A percentile compares a stretch with the other conserved stretches of the same genome.
Evolutionary conservation across 2,329 filamentous ascomycete genomes (phyloP).

Genomic region (Trichoderma semiorbis): DNA sequence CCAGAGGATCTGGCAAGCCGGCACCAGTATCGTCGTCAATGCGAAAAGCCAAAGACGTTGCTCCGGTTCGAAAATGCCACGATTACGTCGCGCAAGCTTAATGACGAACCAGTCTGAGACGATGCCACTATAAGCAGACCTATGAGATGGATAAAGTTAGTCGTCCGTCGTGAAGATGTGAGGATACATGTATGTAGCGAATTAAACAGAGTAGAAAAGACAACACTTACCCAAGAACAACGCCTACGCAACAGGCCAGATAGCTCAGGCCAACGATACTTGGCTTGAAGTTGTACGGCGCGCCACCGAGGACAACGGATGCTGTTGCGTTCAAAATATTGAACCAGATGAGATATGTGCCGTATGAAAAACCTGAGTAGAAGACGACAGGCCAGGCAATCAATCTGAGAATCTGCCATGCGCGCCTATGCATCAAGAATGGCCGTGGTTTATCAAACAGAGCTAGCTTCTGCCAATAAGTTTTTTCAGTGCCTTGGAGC

Average conservation of each 20-base stretch:
- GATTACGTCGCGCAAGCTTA: constrained; percentile 37
- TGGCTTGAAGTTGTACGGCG: constrained; percentile 38
- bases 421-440: constrained; percentile 37
- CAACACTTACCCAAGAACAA: constrained; percentile 27
- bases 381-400: constrained; percentile 42
- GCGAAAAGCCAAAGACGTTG: constrained; percentile 41
- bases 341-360: constrained; percentile 42
- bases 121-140: constrained; percentile 20
- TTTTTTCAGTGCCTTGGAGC: constrained; percentile 29
- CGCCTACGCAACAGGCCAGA: constrained; percentile 35
- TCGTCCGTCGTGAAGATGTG: background rate
- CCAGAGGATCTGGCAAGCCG: constrained; percentile 31
- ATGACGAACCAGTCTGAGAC: constrained; percentile 36
- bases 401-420: constrained; percentile 36
- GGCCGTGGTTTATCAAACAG: constrained; percentile 35
- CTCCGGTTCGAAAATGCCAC: constrained; percentile 41
- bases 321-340: constrained; percentile 43
- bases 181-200: background rate
- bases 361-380: constrained; percentile 42
- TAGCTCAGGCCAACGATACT: constrained; percentile 40
- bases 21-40: constrained; percentile 30
- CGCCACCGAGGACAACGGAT: constrained; percentile 37
- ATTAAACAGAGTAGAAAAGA: background rate
- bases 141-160: background rate
- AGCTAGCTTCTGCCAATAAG: constrained; percentile 41